phyloP scores from a whole-genome alignment of 306 rosid genomes.

The Vigna unguiculata region DNA sequence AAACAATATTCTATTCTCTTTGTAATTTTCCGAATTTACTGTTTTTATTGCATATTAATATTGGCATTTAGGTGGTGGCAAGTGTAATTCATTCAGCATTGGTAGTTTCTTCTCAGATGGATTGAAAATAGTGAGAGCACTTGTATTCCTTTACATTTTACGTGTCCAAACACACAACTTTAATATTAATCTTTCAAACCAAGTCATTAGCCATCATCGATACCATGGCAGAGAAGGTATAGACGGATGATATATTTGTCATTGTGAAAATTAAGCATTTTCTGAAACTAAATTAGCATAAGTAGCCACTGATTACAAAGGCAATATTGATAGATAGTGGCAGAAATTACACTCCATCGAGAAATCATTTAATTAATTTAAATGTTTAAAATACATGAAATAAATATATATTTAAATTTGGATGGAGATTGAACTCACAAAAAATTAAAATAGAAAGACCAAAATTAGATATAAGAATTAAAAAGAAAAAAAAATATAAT shows the following conservation, averaged over 20 bases:
- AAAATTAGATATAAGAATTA: too few species aligned
- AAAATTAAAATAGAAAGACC: too few species aligned
- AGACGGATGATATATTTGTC: background rate
- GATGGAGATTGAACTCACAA: too few species aligned
- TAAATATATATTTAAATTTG: too few species aligned
- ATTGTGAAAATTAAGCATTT: background rate
- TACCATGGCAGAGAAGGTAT: too few species aligned
- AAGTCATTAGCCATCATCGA: background rate
- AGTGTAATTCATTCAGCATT: background rate
- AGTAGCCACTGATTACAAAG: background rate
- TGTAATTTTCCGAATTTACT: background rate
- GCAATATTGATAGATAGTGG: background rate
- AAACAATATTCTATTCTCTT: slow-evolving; percentile 35
- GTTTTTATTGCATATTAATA: slow-evolving; percentile 36
- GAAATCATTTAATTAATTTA: too few species aligned
- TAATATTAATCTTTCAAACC: background rate
- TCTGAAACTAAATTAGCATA: background rate
- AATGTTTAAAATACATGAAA: too few species aligned
- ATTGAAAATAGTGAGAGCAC: too few species aligned
- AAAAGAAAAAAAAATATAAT: too few species aligned
- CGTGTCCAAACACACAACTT: background rate
- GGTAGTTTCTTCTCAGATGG: background rate
- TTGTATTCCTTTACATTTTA: background rate
- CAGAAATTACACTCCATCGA: too few species aligned
- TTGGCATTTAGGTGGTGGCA: slow-evolving; percentile 15